Base-by-base conservation (phyloP, 768 basidiomycete species). In the Paxillus rubicundulus region DNA sequence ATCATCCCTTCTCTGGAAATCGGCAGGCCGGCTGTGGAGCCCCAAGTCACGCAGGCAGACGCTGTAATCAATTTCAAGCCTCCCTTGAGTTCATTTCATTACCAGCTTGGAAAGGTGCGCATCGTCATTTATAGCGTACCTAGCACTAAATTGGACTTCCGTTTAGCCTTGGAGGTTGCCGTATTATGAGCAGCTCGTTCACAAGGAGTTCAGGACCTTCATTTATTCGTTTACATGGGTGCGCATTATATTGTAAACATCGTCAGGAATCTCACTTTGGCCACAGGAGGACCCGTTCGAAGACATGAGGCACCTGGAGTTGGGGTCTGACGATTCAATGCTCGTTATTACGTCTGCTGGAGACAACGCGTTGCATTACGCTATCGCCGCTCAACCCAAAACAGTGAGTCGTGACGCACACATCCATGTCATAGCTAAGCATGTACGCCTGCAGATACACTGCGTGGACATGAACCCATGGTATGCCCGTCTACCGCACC, bases 331-430 rank as follows among this genome's bases (percentile, higher is more conserved):
- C 12, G 88, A 91, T 68, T 77, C 81, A 1, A 77, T 90, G 63
- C 75, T 90, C 12, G 82, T 84, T 16, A 89, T 91, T 60, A 89
- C 87, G 1, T 84, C 82, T 46, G 89, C 86, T 3, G 88, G 88
- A 0, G 88, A 89, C 67, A 91, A 91, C 64, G 85, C 86, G 2
- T 72, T 91, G 33, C 87, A 89, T 63, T 91, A 91, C 56, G 87
- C 86, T 8, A 82, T 86, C 50, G 77, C 75, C n/a, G 82, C 81
- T 2, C 65, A 74, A 28, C 85, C 85, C 3, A 73, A 79, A 50
- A 72, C 79, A 43, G 79, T 81, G 54, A 45, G 75, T 60, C 27
- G 41, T 45, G 32, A 39, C 46, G 6, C 24, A 37, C 2, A 7
- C 24, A 8, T 32, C 21, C 14, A 6, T 57, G 55, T 9, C 28